Percentiles rank a stretch among this genome's conserved stretches.
phyloP scores from a whole-genome alignment of 345 rosid species.

The Orychophragmus violaceus region DNA sequence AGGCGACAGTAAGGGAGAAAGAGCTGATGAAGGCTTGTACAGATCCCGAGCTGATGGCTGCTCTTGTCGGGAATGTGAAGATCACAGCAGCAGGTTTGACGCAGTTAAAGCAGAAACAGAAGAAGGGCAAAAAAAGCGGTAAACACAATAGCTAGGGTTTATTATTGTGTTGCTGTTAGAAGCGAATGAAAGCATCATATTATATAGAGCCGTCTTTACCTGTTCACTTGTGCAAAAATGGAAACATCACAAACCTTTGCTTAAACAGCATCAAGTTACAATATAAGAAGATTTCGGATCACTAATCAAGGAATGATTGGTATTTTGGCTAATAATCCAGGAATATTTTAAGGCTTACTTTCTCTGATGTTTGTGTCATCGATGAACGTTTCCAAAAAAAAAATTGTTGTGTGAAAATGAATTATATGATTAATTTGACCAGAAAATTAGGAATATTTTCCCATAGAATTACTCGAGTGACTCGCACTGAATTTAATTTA shows the following conservation, averaged over 20 bases:
- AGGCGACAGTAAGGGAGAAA: constrained; percentile 77
- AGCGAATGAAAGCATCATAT: neutral
- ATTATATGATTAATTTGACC: too few species aligned
- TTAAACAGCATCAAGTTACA: neutral
- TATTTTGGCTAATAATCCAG: too few species aligned
- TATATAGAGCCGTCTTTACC: neutral
- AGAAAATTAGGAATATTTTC: too few species aligned
- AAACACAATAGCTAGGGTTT: constrained; percentile 27
- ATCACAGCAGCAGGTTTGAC: constrained; percentile 85
- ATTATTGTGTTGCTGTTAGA: neutral
- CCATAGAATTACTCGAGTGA: too few species aligned
- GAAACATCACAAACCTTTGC: neutral
- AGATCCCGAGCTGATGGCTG: constrained; percentile 87
- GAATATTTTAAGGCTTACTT: too few species aligned
- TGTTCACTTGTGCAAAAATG: neutral
- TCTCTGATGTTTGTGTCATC: too few species aligned
- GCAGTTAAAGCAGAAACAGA: constrained; percentile 95
- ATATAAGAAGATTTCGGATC: neutral
- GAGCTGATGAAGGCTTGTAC: constrained; percentile 96
- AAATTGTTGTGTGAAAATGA: too few species aligned
- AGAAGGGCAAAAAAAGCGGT: constrained; percentile 67
- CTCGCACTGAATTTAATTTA: too few species aligned
- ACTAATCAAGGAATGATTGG: neutral
- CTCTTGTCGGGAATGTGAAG: constrained; percentile 87
- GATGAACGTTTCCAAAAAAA: too few species aligned